Conservation (phyloP, 2,329 filamentous ascomycete species). For the Penicillium paneum region DNA sequence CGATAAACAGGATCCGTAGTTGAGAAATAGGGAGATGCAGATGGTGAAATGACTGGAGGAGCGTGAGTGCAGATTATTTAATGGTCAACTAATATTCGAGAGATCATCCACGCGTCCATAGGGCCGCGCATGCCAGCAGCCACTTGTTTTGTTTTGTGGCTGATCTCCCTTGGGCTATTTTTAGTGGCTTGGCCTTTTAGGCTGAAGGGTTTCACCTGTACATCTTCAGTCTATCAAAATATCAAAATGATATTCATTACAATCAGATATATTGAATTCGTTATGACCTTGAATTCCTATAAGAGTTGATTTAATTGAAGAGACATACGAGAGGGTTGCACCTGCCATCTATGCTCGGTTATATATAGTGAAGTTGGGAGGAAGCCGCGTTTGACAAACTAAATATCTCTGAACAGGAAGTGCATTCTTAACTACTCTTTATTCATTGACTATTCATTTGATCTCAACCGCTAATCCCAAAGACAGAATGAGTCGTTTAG, state of each 20-base stretch:
- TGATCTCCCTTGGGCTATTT: conserved; percentile 3
- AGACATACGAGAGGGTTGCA: neutral
- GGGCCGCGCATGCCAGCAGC: conserved; percentile 3
- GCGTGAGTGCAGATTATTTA: neutral
- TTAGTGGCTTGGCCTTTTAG: conserved; percentile 1
- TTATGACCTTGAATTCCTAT: too few relatives aligned
- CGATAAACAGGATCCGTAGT: neutral
- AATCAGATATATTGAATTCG: neutral
- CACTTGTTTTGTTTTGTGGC: conserved; percentile 1
- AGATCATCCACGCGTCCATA: conserved; percentile 8
- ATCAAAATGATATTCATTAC: neutral
- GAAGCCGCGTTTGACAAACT: too few relatives aligned
- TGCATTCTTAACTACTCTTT: neutral
- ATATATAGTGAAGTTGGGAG: neutral
- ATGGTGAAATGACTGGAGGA: neutral
- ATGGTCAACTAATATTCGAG: neutral
- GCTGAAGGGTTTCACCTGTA: neutral
- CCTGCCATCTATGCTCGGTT: neutral
- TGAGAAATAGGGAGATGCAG: neutral
- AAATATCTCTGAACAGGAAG: neutral
- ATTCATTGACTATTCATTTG: neutral
- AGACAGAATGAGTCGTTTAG: neutral
- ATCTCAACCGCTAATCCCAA: neutral
- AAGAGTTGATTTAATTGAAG: too few relatives aligned
- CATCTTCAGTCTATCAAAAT: neutral